Conservation (phyloP, 169 alveolate species). For the Plasmodium knowlesi region DNA sequence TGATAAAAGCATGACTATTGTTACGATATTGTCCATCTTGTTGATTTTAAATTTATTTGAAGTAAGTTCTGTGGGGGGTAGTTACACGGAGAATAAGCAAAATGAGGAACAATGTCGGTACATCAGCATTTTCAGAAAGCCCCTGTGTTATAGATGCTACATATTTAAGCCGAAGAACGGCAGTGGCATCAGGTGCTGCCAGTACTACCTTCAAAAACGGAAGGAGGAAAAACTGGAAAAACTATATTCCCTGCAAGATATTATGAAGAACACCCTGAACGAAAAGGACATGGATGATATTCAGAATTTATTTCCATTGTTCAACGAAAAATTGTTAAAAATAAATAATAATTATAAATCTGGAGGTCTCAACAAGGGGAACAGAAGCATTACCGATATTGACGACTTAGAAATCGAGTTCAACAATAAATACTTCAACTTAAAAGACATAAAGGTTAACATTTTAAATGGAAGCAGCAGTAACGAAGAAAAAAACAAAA, state of each 20-base stretch:
- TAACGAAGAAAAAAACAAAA: background rate
- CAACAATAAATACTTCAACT: constrained; percentile 38
- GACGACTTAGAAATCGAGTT: constrained; percentile 48
- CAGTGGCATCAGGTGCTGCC: background rate
- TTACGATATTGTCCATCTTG: background rate
- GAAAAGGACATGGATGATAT: constrained; percentile 37
- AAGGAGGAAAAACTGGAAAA: background rate
- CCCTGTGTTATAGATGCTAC: constrained; percentile 25
- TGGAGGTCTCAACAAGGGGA: background rate
- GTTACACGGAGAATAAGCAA: background rate
- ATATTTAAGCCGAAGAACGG: background rate
- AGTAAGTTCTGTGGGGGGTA: background rate
- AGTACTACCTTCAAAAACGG: background rate
- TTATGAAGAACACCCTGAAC: constrained; percentile 6
- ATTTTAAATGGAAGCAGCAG: background rate
- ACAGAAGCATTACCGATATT: background rate
- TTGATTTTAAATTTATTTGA: constrained; percentile 14
- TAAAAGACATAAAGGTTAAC: constrained; percentile 53
- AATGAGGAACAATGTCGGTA: background rate
- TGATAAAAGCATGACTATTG: constrained; percentile 24
- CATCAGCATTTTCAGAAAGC: constrained; percentile 24
- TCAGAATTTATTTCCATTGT: constrained; percentile 26
- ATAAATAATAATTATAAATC: background rate
- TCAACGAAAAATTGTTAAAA: constrained; percentile 28
- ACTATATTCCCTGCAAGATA: constrained; percentile 28